Base-by-base conservation (phyloP, 2,329 filamentous ascomycete genomes). In the Botryotinia narcissicola region DNA sequence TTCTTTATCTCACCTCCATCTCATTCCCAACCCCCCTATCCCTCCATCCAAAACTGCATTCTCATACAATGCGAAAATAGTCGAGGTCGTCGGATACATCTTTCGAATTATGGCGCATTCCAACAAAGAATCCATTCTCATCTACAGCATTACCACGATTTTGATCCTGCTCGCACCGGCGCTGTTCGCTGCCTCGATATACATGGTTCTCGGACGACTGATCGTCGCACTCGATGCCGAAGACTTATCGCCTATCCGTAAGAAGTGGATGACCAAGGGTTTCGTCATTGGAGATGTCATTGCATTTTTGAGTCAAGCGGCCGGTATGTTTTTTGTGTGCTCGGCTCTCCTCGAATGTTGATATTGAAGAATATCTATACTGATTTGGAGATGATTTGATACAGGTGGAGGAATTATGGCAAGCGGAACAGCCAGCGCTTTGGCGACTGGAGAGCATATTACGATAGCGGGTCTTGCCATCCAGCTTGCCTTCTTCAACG, bases 401-500 rank as follows among this genome's bases (percentile, higher is more conserved):
- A 40, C 3, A 75, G 74, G 74, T 32, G 72, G 71, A 29, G 72
- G 74, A 60, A 75, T 75, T 8, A 48, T 72, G 40, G 67, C 74
- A 40, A 61, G 57, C 16, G 51, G 68, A 25, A 57, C 35, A 6
- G 20, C 8, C 6, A 84, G 83, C 29, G 83, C 81, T 22, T n/a
- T n/a, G 40, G 59, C 18, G 82, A 74, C 75, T 2, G 84, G 83
- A 25, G 78, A 83, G 67, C 80, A 82, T 14, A 79, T 87, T 54
- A 83, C 87, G 20, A 79, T 86, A n/a, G 83, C 76, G 7, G 86
- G 86, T 14, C 79, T 88, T 2, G 78, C 84, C 29, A 76, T 87
- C 20, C 86, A 88, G 75, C 81, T 88, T 12, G 42, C 84, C 6
- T 83, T 85, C 73, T 88, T 87, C 74, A 80, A 81, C 37, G 81